Percentiles rank a stretch among this genome's conserved stretches.
Conservation (phyloP, 352 stramenopile genomes). For the Pythium rishiriense region DNA sequence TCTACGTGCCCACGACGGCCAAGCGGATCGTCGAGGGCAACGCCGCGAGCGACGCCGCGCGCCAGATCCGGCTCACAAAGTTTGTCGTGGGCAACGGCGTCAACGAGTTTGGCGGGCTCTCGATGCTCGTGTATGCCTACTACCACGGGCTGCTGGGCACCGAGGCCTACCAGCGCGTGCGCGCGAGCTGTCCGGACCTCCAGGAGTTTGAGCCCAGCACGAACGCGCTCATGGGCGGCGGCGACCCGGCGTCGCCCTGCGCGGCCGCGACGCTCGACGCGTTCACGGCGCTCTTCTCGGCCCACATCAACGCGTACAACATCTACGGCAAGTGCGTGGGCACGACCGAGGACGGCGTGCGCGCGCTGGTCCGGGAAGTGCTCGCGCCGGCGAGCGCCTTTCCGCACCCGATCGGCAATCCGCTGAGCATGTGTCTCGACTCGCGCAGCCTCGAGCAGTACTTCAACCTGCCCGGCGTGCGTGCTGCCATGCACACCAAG, state of each 20-base stretch:
- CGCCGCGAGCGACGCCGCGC: constrained; percentile 13
- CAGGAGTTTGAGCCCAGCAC: constrained; percentile 48
- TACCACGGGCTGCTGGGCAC: constrained; percentile 78
- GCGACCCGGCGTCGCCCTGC: constrained; percentile 29
- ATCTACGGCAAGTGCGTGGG: constrained; percentile 60
- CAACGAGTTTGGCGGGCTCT: constrained; percentile 62
- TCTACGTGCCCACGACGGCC: constrained; percentile 75
- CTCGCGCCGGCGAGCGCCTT: constrained; percentile 40
- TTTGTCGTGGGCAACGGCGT: constrained; percentile 84
- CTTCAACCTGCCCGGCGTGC: constrained; percentile 69
- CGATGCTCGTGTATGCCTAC: constrained; percentile 74
- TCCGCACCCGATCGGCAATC: constrained; percentile 70
- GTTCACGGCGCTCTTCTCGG: constrained; percentile 36
- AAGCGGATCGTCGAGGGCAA: constrained; percentile 60
- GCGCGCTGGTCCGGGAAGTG: constrained; percentile 44
- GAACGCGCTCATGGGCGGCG: constrained; percentile 16
- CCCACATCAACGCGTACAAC: constrained; percentile 69
- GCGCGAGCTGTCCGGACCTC: constrained; percentile 42
- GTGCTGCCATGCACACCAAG: constrained; percentile 77
- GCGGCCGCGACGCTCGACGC: constrained; percentile 30
- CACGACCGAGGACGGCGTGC: constrained; percentile 47
- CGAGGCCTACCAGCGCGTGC: constrained; percentile 60
- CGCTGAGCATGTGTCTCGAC: constrained; percentile 68
- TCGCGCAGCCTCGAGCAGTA: constrained; percentile 60
- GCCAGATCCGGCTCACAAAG: constrained; percentile 79